Evolutionary conservation across 495 filamentous ascomycete genomes (phyloP).

Genomic region (Ascobolus immersus): DNA sequence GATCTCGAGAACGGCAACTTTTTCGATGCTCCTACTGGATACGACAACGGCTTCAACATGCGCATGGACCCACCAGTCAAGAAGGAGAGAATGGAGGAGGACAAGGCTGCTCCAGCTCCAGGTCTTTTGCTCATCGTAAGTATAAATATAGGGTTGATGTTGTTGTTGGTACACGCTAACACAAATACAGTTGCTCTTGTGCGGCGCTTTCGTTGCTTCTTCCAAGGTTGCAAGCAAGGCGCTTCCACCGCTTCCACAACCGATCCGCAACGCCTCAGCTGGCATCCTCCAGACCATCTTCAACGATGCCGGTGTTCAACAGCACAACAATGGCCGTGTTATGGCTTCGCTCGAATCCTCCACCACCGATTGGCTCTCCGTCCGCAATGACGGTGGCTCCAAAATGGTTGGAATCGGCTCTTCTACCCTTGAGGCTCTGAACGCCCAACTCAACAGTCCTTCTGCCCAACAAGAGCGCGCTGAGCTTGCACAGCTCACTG

Average conservation of each 20-base stretch:
- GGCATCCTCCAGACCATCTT: conserved; percentile 70
- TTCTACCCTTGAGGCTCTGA: conserved; percentile 13
- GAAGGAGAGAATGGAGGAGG: conserved; percentile 28
- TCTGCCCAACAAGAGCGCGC: conserved; percentile 71
- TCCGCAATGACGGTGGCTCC: too few relatives aligned
- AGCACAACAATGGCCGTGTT: conserved; percentile 11
- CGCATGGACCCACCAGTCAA: conserved; percentile 30
- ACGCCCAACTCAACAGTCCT: conserved; percentile 22
- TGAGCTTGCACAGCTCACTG: conserved; percentile 61
- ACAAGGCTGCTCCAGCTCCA: conserved; percentile 36
- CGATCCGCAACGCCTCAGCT: conserved; percentile 77
- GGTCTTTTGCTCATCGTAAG: conserved; percentile 35
- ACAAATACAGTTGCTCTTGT: conserved; percentile 49
- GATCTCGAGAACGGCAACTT: conserved; percentile 20
- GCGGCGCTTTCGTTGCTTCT: conserved; percentile 87
- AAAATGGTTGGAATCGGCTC: conserved; percentile 17
- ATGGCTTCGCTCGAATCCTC: conserved; percentile 12
- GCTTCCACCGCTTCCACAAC: conserved; percentile 72
- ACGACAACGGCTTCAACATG: conserved; percentile 7
- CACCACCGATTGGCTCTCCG: conserved; percentile 11
- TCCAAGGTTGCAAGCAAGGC: conserved; percentile 35
- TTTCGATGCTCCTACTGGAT: conserved; percentile 25
- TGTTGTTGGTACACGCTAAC: conserved; percentile 17
- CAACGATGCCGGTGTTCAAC: conserved; percentile 43
- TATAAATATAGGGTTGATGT: conserved; percentile 10